A percentile compares a stretch with the other conserved stretches of the same genome.
Evolutionary conservation across 225 moss, liverwort and hornwort genomes (phyloP).

Genomic region (Physcomitrellopsis africana): DNA sequence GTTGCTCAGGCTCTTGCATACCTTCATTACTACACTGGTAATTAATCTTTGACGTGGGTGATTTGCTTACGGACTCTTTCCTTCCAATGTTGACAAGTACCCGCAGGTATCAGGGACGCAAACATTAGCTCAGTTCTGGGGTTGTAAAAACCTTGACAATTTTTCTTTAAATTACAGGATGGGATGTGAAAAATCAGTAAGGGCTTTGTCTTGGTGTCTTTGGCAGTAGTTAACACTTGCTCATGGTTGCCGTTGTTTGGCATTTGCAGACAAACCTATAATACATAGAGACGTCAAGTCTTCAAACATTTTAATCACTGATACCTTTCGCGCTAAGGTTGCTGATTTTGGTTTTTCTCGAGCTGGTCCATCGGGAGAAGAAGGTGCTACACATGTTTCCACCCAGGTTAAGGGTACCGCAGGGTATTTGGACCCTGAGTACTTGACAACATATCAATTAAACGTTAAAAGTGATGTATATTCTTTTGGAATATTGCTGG

Average conservation of each 20-base stretch:
- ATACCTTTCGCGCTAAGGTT: conserved; percentile 27
- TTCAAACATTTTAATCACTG: conserved; percentile 27
- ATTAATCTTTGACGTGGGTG: neutral
- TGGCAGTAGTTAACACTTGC: too few relatives aligned
- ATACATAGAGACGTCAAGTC: conserved; percentile 35
- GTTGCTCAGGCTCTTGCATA: conserved; percentile 27
- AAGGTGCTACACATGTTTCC: conserved; percentile 12
- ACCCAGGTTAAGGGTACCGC: conserved; percentile 11
- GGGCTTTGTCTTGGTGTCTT: too few relatives aligned
- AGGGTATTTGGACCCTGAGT: conserved; percentile 33
- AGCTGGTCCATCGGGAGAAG: conserved; percentile 14
- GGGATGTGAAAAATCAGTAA: too few relatives aligned
- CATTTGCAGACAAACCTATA: conserved; percentile 22
- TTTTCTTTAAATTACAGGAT: too few relatives aligned
- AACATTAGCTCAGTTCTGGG: too few relatives aligned
- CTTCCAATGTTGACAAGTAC: too few relatives aligned
- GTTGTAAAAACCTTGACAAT: too few relatives aligned
- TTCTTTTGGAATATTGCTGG: conserved; percentile 30
- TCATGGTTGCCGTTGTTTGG: too few relatives aligned
- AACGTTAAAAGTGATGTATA: conserved; percentile 27
- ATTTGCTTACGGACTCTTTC: too few relatives aligned
- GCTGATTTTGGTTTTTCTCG: conserved; percentile 30
- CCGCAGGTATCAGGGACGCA: too few relatives aligned
- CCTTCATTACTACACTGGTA: conserved; percentile 33
- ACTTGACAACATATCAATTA: conserved; percentile 21